phyloP scores from a whole-genome alignment of 2,329 filamentous ascomycete genomes.

The Paraphoma sp. region DNA sequence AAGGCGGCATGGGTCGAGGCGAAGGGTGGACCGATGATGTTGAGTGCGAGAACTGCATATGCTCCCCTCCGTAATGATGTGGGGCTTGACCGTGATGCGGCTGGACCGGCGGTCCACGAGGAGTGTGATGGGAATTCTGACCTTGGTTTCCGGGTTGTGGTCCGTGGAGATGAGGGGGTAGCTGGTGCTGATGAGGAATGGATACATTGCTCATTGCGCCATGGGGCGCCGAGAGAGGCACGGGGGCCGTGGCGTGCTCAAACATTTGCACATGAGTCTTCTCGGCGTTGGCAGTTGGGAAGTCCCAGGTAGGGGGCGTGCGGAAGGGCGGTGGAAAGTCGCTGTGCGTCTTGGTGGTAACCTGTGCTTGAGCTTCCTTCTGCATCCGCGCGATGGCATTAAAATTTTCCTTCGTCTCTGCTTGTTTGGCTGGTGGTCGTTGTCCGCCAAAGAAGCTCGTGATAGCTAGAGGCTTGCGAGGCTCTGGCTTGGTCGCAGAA shows the following conservation, averaged over 20 bases:
- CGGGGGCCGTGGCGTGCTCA: conserved; percentile 66
- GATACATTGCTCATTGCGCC: conserved; percentile 68
- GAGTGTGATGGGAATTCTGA: conserved; percentile 76
- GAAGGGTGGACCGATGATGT: conserved; percentile 82
- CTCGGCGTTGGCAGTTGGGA: conserved; percentile 72
- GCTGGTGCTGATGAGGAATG: conserved; percentile 81
- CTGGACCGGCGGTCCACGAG: conserved; percentile 77
- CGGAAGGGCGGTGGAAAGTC: conserved; percentile 86
- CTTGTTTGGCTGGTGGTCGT: conserved; percentile 65
- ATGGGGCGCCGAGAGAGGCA: conserved; percentile 69
- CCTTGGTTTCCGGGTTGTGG: conserved; percentile 71
- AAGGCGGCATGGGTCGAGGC: conserved; percentile 74
- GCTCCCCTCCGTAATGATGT: conserved; percentile 80
- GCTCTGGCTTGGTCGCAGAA: conserved; percentile 40
- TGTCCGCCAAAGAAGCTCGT: conserved; percentile 69
- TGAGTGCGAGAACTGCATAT: conserved; percentile 86
- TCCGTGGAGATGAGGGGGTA: conserved; percentile 81
- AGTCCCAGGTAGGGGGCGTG: conserved; percentile 85
- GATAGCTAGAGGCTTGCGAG: conserved; percentile 43
- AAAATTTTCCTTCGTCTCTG: conserved; percentile 63
- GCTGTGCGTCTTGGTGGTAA: conserved; percentile 61
- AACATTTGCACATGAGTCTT: conserved; percentile 83
- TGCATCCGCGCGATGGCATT: conserved; percentile 73
- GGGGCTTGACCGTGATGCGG: conserved; percentile 74
- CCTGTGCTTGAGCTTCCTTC: conserved; percentile 63